These are phyloP conservation scores for Botrytis sinoallii DNA, from an alignment of 2,329 filamentous ascomycete genomes.

Conservation along the genomic window DNA sequence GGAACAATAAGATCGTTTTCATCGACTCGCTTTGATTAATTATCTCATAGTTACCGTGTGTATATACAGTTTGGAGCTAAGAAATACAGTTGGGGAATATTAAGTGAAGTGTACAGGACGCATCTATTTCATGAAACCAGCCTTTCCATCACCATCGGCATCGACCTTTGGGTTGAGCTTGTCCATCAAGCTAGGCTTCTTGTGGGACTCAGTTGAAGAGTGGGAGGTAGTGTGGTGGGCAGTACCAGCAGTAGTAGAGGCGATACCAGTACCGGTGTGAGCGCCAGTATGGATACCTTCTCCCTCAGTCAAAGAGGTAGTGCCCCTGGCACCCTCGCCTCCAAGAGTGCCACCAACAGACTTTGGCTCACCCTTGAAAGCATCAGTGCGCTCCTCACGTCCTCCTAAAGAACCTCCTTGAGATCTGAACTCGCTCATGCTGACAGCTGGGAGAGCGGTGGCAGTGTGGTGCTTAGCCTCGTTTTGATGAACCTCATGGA, in stretches of 20 bases:
- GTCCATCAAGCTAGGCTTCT: conserved; percentile 50
- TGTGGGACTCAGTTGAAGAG: conserved; percentile 3
- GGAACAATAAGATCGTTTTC: neutral
- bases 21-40: neutral
- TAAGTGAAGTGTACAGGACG: neutral
- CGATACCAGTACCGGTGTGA: conserved; percentile 14
- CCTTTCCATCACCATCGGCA: conserved; percentile 53
- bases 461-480: conserved; percentile 63
- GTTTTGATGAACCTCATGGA: conserved; percentile 71
- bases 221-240: conserved; percentile 16
- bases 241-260: neutral
- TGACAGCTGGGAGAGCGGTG: conserved; percentile 61
- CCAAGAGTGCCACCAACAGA: conserved; percentile 40
- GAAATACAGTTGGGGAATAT: neutral
- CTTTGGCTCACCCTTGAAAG: conserved; percentile 60
- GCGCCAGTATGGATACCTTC: conserved; percentile 20
- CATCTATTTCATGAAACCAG: conserved; percentile 45
- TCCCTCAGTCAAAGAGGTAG: conserved; percentile 33
- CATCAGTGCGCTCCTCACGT: conserved; percentile 53
- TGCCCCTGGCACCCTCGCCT: conserved; percentile 31
- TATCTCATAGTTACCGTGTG: neutral
- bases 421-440: conserved; percentile 58
- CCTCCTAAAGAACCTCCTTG: conserved; percentile 53
- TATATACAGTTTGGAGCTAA: neutral
- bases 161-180: conserved; percentile 55